Percentiles rank a stretch among this genome's conserved stretches.
These are phyloP conservation scores for Penicillium fuscoglaucum DNA, from an alignment of 2,329 filamentous ascomycete genomes.

Conservation along the genomic window DNA sequence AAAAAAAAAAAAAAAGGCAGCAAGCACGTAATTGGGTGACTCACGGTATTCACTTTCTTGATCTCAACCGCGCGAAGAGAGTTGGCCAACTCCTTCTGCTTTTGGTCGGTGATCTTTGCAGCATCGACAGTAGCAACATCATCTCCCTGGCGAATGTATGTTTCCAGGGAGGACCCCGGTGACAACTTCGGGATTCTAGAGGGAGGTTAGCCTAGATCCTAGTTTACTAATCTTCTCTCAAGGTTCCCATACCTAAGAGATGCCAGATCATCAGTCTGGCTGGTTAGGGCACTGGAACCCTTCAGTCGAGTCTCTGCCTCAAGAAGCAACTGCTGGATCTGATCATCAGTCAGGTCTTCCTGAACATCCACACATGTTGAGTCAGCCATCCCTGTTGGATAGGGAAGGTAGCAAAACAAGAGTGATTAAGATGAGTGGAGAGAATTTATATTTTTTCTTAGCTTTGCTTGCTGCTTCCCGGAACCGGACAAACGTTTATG, in stretches of 20 bases:
- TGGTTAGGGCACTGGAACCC: constrained; percentile 27
- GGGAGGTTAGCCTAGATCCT: not conserved
- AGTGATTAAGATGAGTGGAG: constrained; percentile 1
- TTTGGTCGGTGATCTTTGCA: constrained; percentile 50
- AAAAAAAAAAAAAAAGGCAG: constrained; percentile 3
- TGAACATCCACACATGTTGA: constrained; percentile 20
- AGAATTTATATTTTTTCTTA: constrained; percentile 25
- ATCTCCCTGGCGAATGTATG: constrained; percentile 56
- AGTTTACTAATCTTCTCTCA: not conserved
- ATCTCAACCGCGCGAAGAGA: constrained; percentile 42
- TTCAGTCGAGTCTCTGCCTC: constrained; percentile 62
- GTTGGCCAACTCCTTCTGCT: constrained; percentile 39
- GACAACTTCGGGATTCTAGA: constrained; percentile 54
- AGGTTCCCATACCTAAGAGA: constrained; percentile 12
- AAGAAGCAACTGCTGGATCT: constrained; percentile 63
- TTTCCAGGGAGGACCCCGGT: constrained; percentile 49
- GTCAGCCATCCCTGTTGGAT: constrained; percentile 23
- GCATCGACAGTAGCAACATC: constrained; percentile 56
- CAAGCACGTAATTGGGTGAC: constrained; percentile 15
- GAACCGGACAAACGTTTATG: constrained; percentile 23
- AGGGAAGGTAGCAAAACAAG: constrained; percentile 8
- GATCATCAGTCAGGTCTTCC: constrained; percentile 60
- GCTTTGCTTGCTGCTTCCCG: constrained; percentile 21
- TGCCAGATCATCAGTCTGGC: constrained; percentile 16
- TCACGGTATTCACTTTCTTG: constrained; percentile 52